phyloP scores from a whole-genome alignment of 805 yeast genomes.

The Peterozyma xylosa region DNA sequence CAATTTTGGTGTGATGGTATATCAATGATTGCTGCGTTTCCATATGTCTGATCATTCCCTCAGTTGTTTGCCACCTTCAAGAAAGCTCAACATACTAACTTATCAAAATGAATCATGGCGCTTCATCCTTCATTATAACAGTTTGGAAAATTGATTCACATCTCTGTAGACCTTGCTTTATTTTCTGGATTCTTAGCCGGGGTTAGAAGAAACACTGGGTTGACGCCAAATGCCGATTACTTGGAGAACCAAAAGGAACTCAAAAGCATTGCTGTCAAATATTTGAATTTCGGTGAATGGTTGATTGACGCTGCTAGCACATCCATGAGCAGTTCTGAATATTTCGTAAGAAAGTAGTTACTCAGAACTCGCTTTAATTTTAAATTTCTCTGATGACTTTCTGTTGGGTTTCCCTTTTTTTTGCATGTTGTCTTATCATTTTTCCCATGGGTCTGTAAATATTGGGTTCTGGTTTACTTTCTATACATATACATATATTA shows the following conservation, averaged over 20 bases:
- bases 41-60: too few species aligned
- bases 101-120: too few species aligned
- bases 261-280: slow-evolving; percentile 49
- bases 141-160: slow-evolving; percentile 51
- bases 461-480: not conserved
- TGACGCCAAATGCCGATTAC: slow-evolving; percentile 46
- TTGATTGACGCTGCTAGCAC: slow-evolving; percentile 67
- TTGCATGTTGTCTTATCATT: not conserved
- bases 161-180: slow-evolving; percentile 50
- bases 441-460: not conserved
- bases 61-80: too few species aligned
- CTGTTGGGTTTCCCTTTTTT: not conserved
- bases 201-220: slow-evolving; percentile 63
- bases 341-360: slow-evolving; percentile 52
- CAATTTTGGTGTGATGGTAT: too few species aligned
- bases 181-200: slow-evolving; percentile 68
- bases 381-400: not conserved
- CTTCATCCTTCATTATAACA: slow-evolving; percentile 6
- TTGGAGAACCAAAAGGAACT: slow-evolving; percentile 38
- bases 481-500: not conserved
- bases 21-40: too few species aligned
- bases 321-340: slow-evolving; percentile 61
- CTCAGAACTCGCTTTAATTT: not conserved
- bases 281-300: slow-evolving; percentile 81
- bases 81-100: too few species aligned